phyloP scores from a whole-genome alignment of 306 rosid species.

The Ormosia emarginata region DNA sequence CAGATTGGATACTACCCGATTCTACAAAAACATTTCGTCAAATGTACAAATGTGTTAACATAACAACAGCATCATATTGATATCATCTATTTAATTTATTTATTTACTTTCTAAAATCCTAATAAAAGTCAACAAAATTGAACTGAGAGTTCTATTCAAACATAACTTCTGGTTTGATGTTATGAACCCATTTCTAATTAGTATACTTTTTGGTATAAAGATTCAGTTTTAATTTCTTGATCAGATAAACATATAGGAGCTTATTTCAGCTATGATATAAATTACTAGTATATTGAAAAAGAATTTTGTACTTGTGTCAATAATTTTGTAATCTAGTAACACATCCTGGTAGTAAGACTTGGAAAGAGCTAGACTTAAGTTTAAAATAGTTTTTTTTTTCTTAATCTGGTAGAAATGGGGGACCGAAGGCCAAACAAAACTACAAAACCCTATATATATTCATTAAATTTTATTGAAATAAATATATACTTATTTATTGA shows the following conservation, averaged over 20 bases:
- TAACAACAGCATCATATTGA: background rate
- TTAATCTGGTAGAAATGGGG: too few species aligned
- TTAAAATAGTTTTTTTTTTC: too few species aligned
- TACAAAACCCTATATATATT: too few species aligned
- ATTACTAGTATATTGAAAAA: too few species aligned
- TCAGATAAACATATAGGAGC: background rate
- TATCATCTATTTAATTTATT: background rate
- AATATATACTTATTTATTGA: too few species aligned
- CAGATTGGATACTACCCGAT: background rate
- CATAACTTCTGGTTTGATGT: background rate
- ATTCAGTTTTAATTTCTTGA: background rate
- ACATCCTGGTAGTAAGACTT: background rate
- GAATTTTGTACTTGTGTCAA: too few species aligned
- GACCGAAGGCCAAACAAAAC: too few species aligned
- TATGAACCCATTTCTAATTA: background rate
- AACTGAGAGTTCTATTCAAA: slow-evolving; percentile 1
- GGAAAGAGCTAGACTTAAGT: too few species aligned
- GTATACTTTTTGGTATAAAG: background rate
- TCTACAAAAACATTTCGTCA: background rate
- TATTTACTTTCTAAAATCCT: background rate
- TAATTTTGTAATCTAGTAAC: too few species aligned
- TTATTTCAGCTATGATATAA: too few species aligned
- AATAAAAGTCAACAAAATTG: background rate
- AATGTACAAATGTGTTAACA: background rate
- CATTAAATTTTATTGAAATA: too few species aligned